These are phyloP conservation scores for Gossypium longicalyx DNA, from an alignment of 345 rosid species.

Conservation along the genomic window DNA sequence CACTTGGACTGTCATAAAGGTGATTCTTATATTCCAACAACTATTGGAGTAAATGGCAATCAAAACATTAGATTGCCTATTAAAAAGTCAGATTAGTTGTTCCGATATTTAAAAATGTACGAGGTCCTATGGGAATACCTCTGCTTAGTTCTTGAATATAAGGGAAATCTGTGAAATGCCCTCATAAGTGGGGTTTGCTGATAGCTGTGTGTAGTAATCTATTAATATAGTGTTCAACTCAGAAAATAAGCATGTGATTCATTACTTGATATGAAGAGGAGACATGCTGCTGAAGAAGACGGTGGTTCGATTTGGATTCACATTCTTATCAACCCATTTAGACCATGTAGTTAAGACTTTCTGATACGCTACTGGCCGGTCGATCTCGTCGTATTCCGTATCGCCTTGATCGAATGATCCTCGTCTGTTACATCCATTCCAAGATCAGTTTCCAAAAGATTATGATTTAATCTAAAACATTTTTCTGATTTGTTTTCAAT, in stretches of 20 bases:
- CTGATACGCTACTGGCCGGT: conserved; percentile 62
- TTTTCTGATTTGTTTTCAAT: neutral
- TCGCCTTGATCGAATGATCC: conserved; percentile 80
- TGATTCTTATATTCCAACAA: neutral
- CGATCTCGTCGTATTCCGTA: conserved; percentile 68
- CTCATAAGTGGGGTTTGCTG: neutral
- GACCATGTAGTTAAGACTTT: conserved; percentile 70
- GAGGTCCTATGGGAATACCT: neutral
- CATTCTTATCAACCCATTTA: conserved; percentile 63
- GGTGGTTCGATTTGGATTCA: conserved; percentile 64
- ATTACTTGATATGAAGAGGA: conserved; percentile 56
- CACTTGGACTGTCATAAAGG: neutral
- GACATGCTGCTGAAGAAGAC: conserved; percentile 96
- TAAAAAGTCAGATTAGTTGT: too few species aligned
- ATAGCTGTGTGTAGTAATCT: neutral
- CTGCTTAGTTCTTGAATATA: too few species aligned
- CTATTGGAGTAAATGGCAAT: neutral
- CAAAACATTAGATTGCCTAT: neutral
- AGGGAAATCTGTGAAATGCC: too few species aligned
- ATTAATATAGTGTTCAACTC: neutral
- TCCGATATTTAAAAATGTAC: neutral
- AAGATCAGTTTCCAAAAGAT: neutral
- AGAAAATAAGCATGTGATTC: neutral
- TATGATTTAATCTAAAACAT: too few species aligned
- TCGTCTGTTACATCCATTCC: conserved; percentile 38